These are phyloP conservation scores for Nannochloropsis salina DNA, from an alignment of 108 stramenopile genomes.

Conservation along the genomic window DNA sequence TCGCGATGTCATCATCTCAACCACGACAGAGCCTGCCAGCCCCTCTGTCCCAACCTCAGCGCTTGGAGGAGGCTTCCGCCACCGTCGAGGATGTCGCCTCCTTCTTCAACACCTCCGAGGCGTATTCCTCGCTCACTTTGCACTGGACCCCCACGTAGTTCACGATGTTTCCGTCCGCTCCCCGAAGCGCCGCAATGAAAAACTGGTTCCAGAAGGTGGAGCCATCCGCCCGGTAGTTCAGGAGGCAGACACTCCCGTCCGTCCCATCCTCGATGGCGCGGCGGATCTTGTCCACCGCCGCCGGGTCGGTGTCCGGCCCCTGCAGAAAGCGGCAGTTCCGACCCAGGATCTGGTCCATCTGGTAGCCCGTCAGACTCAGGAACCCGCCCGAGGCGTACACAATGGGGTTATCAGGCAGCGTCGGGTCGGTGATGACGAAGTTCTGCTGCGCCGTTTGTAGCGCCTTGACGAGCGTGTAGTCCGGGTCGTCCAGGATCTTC, in stretches of 20 bases:
- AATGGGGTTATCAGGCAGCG: slow-evolving; percentile 89
- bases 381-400: slow-evolving; percentile 43
- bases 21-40: background rate
- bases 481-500: slow-evolving; percentile 79
- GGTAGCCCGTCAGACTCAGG: slow-evolving; percentile 83
- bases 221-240: slow-evolving; percentile 91
- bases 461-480: slow-evolving; percentile 95
- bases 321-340: slow-evolving; percentile 95
- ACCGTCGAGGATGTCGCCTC: slow-evolving; percentile 21
- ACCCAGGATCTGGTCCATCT: slow-evolving; percentile 81
- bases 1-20: background rate
- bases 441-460: slow-evolving; percentile 96
- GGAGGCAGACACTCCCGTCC: slow-evolving; percentile 80
- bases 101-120: slow-evolving; percentile 28
- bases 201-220: slow-evolving; percentile 94
- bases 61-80: background rate
- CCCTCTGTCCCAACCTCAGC: slow-evolving; percentile 22
- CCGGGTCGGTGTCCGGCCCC: slow-evolving; percentile 93
- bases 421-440: slow-evolving; percentile 95
- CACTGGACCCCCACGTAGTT: slow-evolving; percentile 88
- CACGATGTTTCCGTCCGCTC: slow-evolving; percentile 80
- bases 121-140: slow-evolving; percentile 45
- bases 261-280: slow-evolving; percentile 78
- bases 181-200: slow-evolving; percentile 87
- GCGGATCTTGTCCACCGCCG: slow-evolving; percentile 81